Percentiles rank a stretch among this genome's conserved stretches.
Evolutionary conservation across 2,329 filamentous ascomycete species (phyloP).

Genomic region (Diaporthe capsici): DNA sequence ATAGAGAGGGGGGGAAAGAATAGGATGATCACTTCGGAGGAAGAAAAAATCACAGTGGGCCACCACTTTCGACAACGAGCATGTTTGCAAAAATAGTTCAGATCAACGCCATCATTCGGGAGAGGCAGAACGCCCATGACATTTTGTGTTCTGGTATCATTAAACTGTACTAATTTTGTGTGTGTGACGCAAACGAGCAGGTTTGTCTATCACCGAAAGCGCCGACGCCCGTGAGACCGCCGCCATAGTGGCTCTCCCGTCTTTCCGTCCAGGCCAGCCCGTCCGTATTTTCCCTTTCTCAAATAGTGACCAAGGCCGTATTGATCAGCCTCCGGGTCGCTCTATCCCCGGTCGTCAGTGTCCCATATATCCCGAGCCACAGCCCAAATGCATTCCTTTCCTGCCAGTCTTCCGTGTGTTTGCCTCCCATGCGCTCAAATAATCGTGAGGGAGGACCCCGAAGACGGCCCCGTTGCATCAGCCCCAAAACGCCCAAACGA

Average conservation of each 20-base stretch:
- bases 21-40: background rate
- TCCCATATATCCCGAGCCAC: slow-evolving; percentile 16
- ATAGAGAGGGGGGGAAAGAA: background rate
- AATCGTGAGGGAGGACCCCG: background rate
- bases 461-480: slow-evolving; percentile 1
- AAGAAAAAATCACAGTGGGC: background rate
- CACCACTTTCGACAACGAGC: slow-evolving; percentile 3
- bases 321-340: slow-evolving; percentile 17
- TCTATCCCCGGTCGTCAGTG: slow-evolving; percentile 8
- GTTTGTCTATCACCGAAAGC: slow-evolving; percentile 26
- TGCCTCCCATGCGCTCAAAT: slow-evolving; percentile 20
- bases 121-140: slow-evolving; percentile 7
- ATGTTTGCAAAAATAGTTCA: slow-evolving; percentile 15
- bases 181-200: slow-evolving; percentile 11
- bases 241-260: slow-evolving; percentile 19
- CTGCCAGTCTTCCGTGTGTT: slow-evolving; percentile 13
- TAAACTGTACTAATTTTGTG: slow-evolving; percentile 40
- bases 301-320: slow-evolving; percentile 2
- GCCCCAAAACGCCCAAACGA: slow-evolving; percentile 31
- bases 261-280: slow-evolving; percentile 41
- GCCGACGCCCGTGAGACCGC: slow-evolving; percentile 21
- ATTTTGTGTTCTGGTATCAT: slow-evolving; percentile 39
- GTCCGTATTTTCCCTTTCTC: slow-evolving; percentile 34
- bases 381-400: slow-evolving; percentile 24
- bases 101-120: background rate